phyloP scores from a whole-genome alignment of 768 basidiomycete genomes.

The Neoboletus magnificus region DNA sequence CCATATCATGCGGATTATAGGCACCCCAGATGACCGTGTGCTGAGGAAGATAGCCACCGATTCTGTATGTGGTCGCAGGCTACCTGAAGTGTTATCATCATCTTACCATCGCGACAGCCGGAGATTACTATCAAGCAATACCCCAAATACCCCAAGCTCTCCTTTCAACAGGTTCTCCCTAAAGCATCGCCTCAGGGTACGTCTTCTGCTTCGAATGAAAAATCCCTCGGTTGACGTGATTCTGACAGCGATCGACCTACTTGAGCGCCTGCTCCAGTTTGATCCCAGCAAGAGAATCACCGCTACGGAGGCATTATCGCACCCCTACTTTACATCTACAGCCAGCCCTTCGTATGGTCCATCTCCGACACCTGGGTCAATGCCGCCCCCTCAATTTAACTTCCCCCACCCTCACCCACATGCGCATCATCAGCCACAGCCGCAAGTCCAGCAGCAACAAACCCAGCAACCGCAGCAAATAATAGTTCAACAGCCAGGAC shows the following conservation, averaged over 20 bases:
- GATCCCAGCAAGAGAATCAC: slow-evolving; percentile 91
- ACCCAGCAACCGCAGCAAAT: slow-evolving; percentile 41
- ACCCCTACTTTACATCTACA: slow-evolving; percentile 82
- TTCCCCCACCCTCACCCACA: slow-evolving; percentile 61
- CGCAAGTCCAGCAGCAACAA: slow-evolving; percentile 39
- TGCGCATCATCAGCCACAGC: slow-evolving; percentile 46
- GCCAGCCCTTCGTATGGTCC: slow-evolving; percentile 32
- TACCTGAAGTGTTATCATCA: background rate
- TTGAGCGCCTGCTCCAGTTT: slow-evolving; percentile 93
- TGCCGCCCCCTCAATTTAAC: slow-evolving; percentile 67
- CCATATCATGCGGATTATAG: slow-evolving; percentile 96
- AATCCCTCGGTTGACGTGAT: slow-evolving; percentile 2
- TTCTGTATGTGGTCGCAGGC: slow-evolving; percentile 53
- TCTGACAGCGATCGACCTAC: slow-evolving; percentile 74
- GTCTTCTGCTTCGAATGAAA: background rate
- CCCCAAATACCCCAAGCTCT: slow-evolving; percentile 83
- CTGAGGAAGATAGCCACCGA: slow-evolving; percentile 87
- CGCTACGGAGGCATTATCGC: slow-evolving; percentile 85
- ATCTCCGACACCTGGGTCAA: slow-evolving; percentile 46
- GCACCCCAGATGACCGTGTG: slow-evolving; percentile 87
- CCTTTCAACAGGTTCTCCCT: slow-evolving; percentile 75
- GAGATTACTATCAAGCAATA: slow-evolving; percentile 82
- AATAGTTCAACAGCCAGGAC: slow-evolving; percentile 38
- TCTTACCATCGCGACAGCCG: slow-evolving; percentile 47
- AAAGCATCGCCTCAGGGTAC: slow-evolving; percentile 83